Percentiles rank a stretch among this genome's conserved stretches.
Evolutionary conservation across 163 green algal genomes (phyloP).

Genomic region (Chlorella variabilis): DNA sequence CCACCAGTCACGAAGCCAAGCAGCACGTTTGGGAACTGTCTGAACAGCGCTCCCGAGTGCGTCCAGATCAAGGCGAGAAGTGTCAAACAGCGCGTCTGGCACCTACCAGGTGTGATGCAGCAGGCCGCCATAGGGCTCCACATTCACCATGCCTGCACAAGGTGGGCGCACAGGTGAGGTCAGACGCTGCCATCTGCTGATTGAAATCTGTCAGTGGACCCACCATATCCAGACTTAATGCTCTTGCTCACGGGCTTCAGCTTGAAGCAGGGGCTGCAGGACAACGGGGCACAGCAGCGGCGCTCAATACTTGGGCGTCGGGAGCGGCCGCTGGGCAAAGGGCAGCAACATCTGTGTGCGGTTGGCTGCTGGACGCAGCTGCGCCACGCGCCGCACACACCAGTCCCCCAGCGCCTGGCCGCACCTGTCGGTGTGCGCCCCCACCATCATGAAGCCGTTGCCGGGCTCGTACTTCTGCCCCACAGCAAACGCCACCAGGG

Average conservation of each 20-base stretch:
- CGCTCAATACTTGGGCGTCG: neutral
- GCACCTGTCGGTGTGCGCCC: slow-evolving; percentile 93
- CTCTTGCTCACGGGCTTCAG: slow-evolving; percentile 78
- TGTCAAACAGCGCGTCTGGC: too few relatives aligned
- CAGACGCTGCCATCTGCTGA: too few relatives aligned
- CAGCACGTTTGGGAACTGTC: too few relatives aligned
- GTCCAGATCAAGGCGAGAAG: too few relatives aligned
- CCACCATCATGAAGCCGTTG: slow-evolving; percentile 94
- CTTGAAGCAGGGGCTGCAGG: slow-evolving; percentile 83
- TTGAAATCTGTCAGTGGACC: neutral
- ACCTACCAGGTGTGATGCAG: slow-evolving; percentile 94
- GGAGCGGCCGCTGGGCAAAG: too few relatives aligned
- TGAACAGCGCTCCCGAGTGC: too few relatives aligned
- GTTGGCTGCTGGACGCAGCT: neutral
- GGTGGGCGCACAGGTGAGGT: too few relatives aligned
- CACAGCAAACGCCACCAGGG: slow-evolving; percentile 94
- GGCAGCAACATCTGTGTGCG: neutral
- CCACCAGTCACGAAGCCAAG: neutral
- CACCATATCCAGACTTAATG: slow-evolving; percentile 72
- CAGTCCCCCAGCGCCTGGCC: too few relatives aligned
- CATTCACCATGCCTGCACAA: slow-evolving; percentile 33
- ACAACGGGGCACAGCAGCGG: neutral
- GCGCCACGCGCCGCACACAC: too few relatives aligned
- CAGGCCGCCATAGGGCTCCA: slow-evolving; percentile 89
- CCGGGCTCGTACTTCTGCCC: slow-evolving; percentile 85